Evolutionary conservation across 1,284 basidiomycete genomes (phyloP).

Genomic region (Puccinia triticina): DNA sequence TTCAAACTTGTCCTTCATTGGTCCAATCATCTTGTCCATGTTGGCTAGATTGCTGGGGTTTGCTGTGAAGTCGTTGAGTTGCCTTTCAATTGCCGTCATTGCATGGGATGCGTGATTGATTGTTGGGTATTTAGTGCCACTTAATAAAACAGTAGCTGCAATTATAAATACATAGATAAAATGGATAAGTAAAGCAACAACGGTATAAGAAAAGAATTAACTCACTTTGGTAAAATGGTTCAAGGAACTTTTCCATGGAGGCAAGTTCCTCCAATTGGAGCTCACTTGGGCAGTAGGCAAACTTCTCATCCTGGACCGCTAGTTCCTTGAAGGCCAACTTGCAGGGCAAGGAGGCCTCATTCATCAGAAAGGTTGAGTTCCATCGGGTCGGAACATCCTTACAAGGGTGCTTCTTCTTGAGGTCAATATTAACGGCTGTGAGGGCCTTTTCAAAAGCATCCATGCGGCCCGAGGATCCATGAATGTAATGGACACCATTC

Average conservation of each 20-base stretch:
- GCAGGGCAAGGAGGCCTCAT: neutral
- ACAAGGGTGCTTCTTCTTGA: neutral
- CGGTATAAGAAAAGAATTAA: neutral
- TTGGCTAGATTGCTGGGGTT: neutral
- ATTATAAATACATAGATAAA: too few species aligned
- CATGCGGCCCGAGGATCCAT: neutral
- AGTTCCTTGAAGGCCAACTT: constrained; percentile 10
- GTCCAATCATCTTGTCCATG: neutral
- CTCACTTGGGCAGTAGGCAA: neutral
- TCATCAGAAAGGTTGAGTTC: too few species aligned
- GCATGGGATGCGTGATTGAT: neutral
- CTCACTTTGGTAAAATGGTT: constrained; percentile 17
- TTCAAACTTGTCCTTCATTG: constrained; percentile 1
- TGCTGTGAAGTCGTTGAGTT: neutral
- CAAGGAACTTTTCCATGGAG: constrained; percentile 13
- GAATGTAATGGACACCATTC: neutral
- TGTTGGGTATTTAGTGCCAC: neutral
- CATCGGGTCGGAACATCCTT: constrained; percentile 16
- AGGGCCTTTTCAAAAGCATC: constrained; percentile 13
- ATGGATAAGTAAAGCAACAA: neutral
- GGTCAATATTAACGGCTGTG: neutral
- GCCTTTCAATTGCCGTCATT: neutral
- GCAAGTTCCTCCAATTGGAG: neutral
- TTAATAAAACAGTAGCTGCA: neutral
- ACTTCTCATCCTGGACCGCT: neutral